Evolutionary conservation across 257 asterid genomes (phyloP), one percentile per base, ranked within the genome.

Genomic region (Primulina eburnea): DNA sequence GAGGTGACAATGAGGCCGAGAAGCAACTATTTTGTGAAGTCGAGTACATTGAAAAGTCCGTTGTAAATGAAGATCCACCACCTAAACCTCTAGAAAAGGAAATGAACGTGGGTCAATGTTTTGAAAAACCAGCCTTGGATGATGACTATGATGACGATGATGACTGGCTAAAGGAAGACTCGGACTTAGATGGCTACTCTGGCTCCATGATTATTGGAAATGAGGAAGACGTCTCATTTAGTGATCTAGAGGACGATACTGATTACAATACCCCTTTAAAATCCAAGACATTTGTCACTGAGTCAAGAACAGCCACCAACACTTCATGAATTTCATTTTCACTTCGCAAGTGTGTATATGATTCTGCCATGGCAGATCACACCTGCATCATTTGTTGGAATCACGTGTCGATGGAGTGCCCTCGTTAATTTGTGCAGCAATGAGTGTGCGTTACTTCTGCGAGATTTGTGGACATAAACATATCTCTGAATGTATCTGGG

Each of bases 221-320:
- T 71, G 99, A 84, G 77, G 99, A 94, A 56, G 99, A 94, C 26
- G 88, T 94, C 73, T 94, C 99, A 5, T 94, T 94, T 76, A 94
- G 99, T 78, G 99, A 94, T 82, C 89, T 94, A 70, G 99, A 89
- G 82, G 96, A 94, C 65, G 97, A 91, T 75, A 70, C 75, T 60
- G 96, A 89, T 78, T 81, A 75, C 72, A 71, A 72, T 33, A 35
- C 88, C 67, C 95, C 97, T 70, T 26, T 71, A 26, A 90, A 84
- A 70, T 69, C 75, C 50, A 82, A 77, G 70, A 60, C 67, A 35
- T 68, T 69, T 60, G 55, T 78, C n/a, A 63, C 69, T 26, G 90
- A 82, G 60, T 68, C 69, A 80, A 79, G 61, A 79, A 37, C 26
- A 71, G 65, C 68, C 8, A 40, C 84, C 72, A 61, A 74, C 74